A percentile compares a stretch with the other conserved stretches of the same genome.
Conservation (phyloP, 768 basidiomycete species). For the Termitomyces sp. region DNA sequence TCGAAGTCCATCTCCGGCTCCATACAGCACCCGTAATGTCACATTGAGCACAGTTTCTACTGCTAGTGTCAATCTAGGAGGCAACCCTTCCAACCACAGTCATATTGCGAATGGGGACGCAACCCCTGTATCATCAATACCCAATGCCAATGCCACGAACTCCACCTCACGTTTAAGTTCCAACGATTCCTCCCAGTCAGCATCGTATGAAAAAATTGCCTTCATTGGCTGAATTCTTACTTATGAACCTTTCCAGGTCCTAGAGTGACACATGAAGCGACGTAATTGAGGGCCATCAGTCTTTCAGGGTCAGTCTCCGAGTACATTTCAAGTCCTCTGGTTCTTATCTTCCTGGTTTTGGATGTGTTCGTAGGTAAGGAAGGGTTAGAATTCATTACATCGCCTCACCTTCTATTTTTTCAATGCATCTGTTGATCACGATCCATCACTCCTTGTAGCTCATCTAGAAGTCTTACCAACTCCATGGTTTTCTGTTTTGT, state of each 20-base stretch:
- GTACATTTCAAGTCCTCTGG: neutral
- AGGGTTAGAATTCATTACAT: conserved; percentile 5
- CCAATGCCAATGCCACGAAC: conserved; percentile 10
- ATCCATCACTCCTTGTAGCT: conserved; percentile 23
- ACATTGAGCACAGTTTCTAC: conserved; percentile 41
- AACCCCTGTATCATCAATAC: conserved; percentile 14
- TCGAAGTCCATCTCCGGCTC: conserved; percentile 32
- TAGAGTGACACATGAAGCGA: conserved; percentile 15
- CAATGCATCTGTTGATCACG: conserved; percentile 16
- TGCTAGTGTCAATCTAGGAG: conserved; percentile 35
- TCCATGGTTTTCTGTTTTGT: conserved; percentile 8
- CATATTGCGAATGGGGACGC: conserved; percentile 9
- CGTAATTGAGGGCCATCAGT: conserved; percentile 7
- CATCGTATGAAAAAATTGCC: conserved; percentile 37
- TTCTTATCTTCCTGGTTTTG: neutral
- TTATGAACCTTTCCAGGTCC: conserved; percentile 30
- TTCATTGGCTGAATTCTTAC: conserved; percentile 37
- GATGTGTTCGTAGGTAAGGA: conserved; percentile 1
- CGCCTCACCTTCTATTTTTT: neutral
- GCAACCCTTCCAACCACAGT: conserved; percentile 6
- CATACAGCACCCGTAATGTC: conserved; percentile 40
- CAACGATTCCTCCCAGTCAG: conserved; percentile 13
- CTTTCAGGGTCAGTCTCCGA: conserved; percentile 12
- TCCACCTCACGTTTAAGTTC: conserved; percentile 6
- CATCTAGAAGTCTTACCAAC: conserved; percentile 21